Conservation (phyloP, 306 rosid genomes). For the Cercis canadensis region DNA sequence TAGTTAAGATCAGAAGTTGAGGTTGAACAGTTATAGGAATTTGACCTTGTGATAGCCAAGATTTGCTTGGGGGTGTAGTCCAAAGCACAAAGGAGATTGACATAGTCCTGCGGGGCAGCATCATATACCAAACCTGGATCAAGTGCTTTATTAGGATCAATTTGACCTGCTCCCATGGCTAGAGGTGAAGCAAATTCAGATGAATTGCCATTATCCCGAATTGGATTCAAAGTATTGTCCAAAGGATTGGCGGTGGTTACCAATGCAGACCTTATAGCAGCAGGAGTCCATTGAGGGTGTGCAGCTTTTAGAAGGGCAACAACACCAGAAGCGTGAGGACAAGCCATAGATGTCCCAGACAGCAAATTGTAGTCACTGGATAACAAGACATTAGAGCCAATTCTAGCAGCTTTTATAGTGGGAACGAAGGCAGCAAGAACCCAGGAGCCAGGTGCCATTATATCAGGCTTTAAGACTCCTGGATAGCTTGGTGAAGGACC, state of each 20-base stretch:
- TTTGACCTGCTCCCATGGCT: conserved; percentile 56
- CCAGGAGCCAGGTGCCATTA: conserved; percentile 44
- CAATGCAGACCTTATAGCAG: conserved; percentile 44
- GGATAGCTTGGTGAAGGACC: conserved; percentile 44
- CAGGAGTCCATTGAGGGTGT: conserved; percentile 41
- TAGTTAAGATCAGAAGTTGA: conserved; percentile 56
- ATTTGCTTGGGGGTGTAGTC: conserved; percentile 43
- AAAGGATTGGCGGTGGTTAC: conserved; percentile 40
- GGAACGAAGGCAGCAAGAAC: conserved; percentile 45
- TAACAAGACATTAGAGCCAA: conserved; percentile 37
- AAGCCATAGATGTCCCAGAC: conserved; percentile 48
- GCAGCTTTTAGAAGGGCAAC: conserved; percentile 39
- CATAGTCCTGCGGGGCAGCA: conserved; percentile 60
- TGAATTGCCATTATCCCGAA: conserved; percentile 38
- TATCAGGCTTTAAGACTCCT: conserved; percentile 42
- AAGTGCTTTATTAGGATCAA: conserved; percentile 58
- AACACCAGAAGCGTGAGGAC: conserved; percentile 42
- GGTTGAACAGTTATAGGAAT: conserved; percentile 40
- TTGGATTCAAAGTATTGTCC: conserved; percentile 41
- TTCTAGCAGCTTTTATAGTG: background rate
- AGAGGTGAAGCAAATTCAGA: conserved; percentile 48
- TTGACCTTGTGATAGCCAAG: conserved; percentile 44
- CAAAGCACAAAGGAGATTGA: conserved; percentile 49
- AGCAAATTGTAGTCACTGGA: conserved; percentile 33
- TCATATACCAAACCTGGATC: conserved; percentile 60